A percentile compares a stretch with the other conserved stretches of the same genome.
phyloP scores from a whole-genome alignment of 768 basidiomycete genomes.

The Suillus sp. region DNA sequence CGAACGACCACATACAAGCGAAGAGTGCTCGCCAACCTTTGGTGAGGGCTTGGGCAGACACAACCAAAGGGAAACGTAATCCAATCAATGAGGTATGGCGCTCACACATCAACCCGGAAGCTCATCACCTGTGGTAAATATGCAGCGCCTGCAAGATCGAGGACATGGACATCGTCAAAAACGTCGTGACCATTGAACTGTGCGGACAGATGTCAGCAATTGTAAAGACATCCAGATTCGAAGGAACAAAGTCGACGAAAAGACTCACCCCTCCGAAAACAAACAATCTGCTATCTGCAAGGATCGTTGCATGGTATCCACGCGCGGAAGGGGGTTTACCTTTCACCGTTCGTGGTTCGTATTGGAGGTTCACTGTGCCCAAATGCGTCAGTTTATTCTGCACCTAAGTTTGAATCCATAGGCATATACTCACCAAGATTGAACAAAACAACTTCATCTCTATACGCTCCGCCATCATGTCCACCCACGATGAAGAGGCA shows the following conservation, averaged over 20 bases:
- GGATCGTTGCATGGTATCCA: constrained; percentile 82
- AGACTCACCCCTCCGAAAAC: constrained; percentile 70
- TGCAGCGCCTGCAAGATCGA: constrained; percentile 85
- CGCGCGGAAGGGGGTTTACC: constrained; percentile 73
- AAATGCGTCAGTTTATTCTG: background rate
- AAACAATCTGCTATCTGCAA: constrained; percentile 85
- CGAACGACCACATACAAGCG: background rate
- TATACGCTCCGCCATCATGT: constrained; percentile 79
- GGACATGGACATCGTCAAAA: constrained; percentile 81
- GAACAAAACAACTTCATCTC: constrained; percentile 74
- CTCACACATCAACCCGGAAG: constrained; percentile 54
- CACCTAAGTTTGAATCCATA: background rate
- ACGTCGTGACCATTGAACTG: constrained; percentile 76
- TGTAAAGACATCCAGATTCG: background rate
- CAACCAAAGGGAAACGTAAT: background rate
- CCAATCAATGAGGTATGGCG: background rate
- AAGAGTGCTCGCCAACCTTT: background rate
- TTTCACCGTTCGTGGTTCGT: constrained; percentile 68
- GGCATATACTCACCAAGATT: constrained; percentile 69
- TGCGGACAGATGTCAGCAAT: constrained; percentile 13
- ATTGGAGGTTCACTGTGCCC: constrained; percentile 74
- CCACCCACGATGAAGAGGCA: constrained; percentile 90
- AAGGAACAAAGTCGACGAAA: background rate
- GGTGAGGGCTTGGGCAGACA: background rate
- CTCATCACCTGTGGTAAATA: constrained; percentile 90